Base-by-base conservation (phyloP, 2,329 filamentous ascomycete genomes). In the Coniochaeta hoffmannii region DNA sequence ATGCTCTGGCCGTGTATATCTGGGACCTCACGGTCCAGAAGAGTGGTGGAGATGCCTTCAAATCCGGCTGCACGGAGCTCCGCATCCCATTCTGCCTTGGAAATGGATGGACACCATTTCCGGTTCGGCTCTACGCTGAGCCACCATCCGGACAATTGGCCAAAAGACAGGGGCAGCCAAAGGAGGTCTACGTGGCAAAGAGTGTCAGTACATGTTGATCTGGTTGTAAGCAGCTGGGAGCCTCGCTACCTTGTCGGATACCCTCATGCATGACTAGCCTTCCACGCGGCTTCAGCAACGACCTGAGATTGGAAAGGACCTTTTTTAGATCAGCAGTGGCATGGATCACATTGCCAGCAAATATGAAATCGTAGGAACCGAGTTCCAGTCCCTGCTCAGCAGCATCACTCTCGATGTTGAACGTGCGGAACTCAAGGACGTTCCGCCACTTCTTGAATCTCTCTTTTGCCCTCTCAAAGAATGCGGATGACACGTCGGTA, bases 381-480 rank as follows among this genome's bases (percentile, higher is more conserved):
- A 38, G 22, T 26, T 53, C 49, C 34, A 58, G 59, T 4, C 60
- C 60, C 46, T 62, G 60, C 4, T 55, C 35, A 38, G 49, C 49
- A 22, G 19, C 28, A 5, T 32, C 28, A 8, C 22, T 32, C 49
- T 50, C 49, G 3, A 50, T 32, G n/a, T 50, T 34, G 6, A 50
- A 34, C 10, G 49, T 34, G 28, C n/a, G 15, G 31, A 32, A 50
- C n/a, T 34, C 19, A 3, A 50, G 8, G 15, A 32, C n/a, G n/a
- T 34, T 24, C 4, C 28, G n/a, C 49, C 28, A 34, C 11, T 59
- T 57, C 41, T 55, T 17, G 31, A 69, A 69, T 35, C 62, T 58
- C 19, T 66, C 62, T 54, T 62, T 61, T 4, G 69, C 69, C 7
- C 55, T 55, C 46, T 62, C 60, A 46, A 74, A 73, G 56, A 72